Conservation (phyloP, 352 stramenopile species). For the Phytopythium sindhum region DNA sequence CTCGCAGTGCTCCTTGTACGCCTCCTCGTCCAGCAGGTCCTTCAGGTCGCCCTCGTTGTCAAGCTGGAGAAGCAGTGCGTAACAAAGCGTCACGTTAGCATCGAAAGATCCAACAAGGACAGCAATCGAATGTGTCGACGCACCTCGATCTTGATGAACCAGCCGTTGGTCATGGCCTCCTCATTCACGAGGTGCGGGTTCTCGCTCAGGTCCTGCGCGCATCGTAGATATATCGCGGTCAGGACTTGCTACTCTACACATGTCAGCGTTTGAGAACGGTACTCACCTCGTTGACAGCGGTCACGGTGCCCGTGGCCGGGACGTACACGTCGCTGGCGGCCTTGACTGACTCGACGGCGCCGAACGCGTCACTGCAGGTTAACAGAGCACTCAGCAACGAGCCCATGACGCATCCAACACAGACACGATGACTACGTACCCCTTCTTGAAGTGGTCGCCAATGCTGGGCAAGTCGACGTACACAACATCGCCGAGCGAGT, state of each 20-base stretch:
- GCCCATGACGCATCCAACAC: background rate
- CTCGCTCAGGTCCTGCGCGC: slow-evolving; percentile 59
- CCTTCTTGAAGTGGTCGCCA: slow-evolving; percentile 92
- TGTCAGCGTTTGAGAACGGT: background rate
- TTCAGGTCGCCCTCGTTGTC: slow-evolving; percentile 70
- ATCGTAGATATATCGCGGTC: slow-evolving; percentile 4
- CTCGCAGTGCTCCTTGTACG: slow-evolving; percentile 85
- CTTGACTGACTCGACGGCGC: slow-evolving; percentile 98
- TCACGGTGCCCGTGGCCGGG: slow-evolving; percentile 90
- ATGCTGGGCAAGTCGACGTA: slow-evolving; percentile 96
- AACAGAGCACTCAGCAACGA: slow-evolving; percentile 10
- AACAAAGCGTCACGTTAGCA: background rate
- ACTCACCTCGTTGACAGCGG: slow-evolving; percentile 92
- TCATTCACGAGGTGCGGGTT: slow-evolving; percentile 88
- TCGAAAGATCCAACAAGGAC: slow-evolving; percentile 7
- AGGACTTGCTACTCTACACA: background rate
- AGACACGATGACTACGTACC: slow-evolving; percentile 38
- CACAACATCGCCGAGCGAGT: slow-evolving; percentile 96
- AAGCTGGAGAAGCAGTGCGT: slow-evolving; percentile 25
- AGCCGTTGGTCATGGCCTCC: slow-evolving; percentile 76
- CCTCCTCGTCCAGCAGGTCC: slow-evolving; percentile 75
- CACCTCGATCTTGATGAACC: slow-evolving; percentile 90
- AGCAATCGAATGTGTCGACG: slow-evolving; percentile 8
- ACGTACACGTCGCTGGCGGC: slow-evolving; percentile 97
- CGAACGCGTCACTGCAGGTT: slow-evolving; percentile 89